Evolutionary conservation across 257 asterid genomes (phyloP), one percentile per base, ranked within the genome.

Genomic region (Eustoma russellianum): DNA sequence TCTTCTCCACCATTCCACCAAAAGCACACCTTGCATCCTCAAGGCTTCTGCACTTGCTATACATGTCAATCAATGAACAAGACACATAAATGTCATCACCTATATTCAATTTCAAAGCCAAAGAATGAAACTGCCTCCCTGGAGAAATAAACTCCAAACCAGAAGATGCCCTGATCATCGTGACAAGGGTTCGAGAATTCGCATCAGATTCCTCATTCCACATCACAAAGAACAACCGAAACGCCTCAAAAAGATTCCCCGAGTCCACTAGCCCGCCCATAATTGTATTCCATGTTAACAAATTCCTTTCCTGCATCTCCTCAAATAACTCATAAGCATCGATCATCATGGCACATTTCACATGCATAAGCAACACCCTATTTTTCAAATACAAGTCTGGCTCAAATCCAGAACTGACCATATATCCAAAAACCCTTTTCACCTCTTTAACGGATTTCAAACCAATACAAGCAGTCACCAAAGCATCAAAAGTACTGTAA

Each of bases 21-120:
- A 90, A 90, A 56, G 83, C 81, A 56, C 62, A 65, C 62, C 75
- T 74, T 0, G 96, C 96, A 53, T 73, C 78, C 53, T 71, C 85
- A 12, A 90, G 77, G 67, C 65, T 68, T 19, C 95, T 94, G 15
- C 97, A 83, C 64, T 89, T 90, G 79, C 88, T 81, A 59, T 90
- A 90, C 96, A 90, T 86, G 60, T 86, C 91, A 56, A 86, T 79
- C 78, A 90, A 76, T 18, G 83, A 48, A 64, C 96, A 83, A 1
- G 88, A 81, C 41, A 90, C 75, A 43, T 77, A 86, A 14, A 73
- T 66, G 59, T 90, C 83, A 46, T 65, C 47, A 17, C 50, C 53
- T 46, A 66, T 41, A 11, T 83, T 82, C 78, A 77, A 63, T 71
- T 83, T 90, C 67, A 86, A 52, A 34, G 85, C 82, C 60, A 78